Evolutionary conservation across 345 rosid species (phyloP).

Genomic region (Litchi chinensis): DNA sequence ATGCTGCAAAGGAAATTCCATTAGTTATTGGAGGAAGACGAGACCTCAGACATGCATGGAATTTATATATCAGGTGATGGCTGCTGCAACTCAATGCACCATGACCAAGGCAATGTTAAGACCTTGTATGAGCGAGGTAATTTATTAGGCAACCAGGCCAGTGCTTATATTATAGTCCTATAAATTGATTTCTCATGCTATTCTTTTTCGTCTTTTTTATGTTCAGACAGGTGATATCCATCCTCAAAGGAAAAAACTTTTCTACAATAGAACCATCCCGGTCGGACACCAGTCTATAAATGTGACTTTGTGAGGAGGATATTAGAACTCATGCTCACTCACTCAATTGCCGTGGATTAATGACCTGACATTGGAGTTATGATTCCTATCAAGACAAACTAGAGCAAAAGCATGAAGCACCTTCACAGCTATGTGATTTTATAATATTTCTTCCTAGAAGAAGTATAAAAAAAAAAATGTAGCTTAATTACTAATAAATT

Average conservation of each 20-base stretch:
- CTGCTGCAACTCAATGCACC: slow-evolving; percentile 42
- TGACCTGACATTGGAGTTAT: background rate
- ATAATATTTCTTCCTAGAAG: too few species aligned
- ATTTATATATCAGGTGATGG: slow-evolving; percentile 46
- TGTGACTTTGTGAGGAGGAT: background rate
- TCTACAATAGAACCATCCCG: slow-evolving; percentile 37
- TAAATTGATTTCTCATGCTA: background rate
- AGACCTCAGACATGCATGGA: slow-evolving; percentile 37
- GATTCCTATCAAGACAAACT: background rate
- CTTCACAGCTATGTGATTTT: too few species aligned
- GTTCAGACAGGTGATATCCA: slow-evolving; percentile 36
- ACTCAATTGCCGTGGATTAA: background rate
- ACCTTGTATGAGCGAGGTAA: slow-evolving; percentile 37
- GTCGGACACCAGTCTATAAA: slow-evolving; percentile 12
- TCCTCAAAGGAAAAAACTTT: slow-evolving; percentile 42
- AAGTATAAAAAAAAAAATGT: background rate
- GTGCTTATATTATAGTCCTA: background rate
- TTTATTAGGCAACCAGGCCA: too few species aligned
- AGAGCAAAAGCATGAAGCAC: background rate
- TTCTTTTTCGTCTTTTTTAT: background rate
- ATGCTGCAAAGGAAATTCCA: slow-evolving; percentile 42
- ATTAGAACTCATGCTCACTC: background rate
- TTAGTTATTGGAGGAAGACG: slow-evolving; percentile 39
- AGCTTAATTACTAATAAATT: background rate
- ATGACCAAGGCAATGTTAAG: slow-evolving; percentile 28